phyloP scores from a whole-genome alignment of 192 early-diverging fungal species.

The Dimargaris verticillata region DNA sequence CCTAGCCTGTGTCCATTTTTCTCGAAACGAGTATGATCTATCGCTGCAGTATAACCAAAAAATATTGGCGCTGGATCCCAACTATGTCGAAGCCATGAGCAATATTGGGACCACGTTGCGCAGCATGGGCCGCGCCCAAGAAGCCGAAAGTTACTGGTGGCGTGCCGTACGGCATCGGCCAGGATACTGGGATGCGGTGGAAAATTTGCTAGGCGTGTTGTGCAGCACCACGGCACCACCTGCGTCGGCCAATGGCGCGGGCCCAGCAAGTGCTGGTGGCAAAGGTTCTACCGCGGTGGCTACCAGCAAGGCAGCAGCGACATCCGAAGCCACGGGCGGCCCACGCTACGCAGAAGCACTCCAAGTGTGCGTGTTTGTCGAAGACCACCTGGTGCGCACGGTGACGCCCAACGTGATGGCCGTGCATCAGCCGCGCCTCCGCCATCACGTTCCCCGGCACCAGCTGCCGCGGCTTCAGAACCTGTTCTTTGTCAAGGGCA shows the following conservation, averaged over 20 bases:
- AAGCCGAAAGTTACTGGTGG: constrained; percentile 77
- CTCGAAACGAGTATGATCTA: constrained; percentile 46
- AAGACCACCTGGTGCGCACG: constrained; percentile 32
- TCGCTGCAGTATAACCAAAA: constrained; percentile 67
- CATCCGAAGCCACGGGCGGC: neutral
- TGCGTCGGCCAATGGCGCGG: neutral
- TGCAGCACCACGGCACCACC: constrained; percentile 21
- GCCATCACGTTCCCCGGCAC: constrained; percentile 34
- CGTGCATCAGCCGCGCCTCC: constrained; percentile 8
- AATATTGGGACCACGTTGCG: constrained; percentile 82
- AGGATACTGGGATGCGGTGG: constrained; percentile 83
- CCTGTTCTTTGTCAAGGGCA: constrained; percentile 75
- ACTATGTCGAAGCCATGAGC: constrained; percentile 80
- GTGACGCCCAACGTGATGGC: constrained; percentile 11
- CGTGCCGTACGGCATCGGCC: constrained; percentile 65
- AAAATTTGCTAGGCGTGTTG: constrained; percentile 70
- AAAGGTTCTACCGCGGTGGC: constrained; percentile 2
- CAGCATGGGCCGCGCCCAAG: constrained; percentile 46
- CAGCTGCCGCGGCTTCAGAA: constrained; percentile 60
- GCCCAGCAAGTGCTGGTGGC: constrained; percentile 9
- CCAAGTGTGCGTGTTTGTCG: constrained; percentile 65
- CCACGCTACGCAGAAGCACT: constrained; percentile 64
- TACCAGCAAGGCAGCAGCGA: neutral
- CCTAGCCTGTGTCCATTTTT: constrained; percentile 76
- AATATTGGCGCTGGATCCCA: constrained; percentile 64